Conservation (phyloP, 169 alveolate species). For the Plasmodium sp. region DNA sequence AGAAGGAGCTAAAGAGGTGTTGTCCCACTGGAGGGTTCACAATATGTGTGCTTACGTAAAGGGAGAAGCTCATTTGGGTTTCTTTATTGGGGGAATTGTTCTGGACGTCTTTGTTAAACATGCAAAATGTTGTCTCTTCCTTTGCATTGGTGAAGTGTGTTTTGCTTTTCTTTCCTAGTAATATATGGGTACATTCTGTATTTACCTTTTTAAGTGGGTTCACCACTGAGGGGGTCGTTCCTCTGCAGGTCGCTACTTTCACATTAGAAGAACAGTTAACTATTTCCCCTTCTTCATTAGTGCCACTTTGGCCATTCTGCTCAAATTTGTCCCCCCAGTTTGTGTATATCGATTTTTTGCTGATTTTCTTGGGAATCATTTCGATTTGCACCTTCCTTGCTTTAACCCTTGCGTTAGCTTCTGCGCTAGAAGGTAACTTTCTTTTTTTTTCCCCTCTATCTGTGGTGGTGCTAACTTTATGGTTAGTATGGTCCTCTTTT, state of each 20-base stretch:
- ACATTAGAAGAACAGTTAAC: not conserved
- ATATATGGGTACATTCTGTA: not conserved
- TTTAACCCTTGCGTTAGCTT: not conserved
- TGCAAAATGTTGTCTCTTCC: not conserved
- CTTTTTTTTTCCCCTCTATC: not conserved
- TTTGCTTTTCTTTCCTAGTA: not conserved
- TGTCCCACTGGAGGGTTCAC: not conserved
- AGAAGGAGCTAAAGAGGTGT: not conserved
- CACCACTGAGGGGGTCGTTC: not conserved
- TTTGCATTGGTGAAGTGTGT: not conserved
- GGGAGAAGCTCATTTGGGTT: not conserved
- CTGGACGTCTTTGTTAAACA: not conserved
- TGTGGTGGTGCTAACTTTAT: not conserved
- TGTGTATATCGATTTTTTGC: not conserved
- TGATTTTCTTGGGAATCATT: not conserved
- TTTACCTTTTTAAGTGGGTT: not conserved
- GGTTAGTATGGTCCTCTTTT: not conserved
- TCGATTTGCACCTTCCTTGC: not conserved
- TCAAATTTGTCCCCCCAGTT: not conserved
- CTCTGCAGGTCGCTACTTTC: not conserved
- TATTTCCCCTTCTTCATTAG: not conserved
- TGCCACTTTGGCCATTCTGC: not conserved
- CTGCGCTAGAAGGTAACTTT: not conserved
- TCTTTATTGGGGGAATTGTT: not conserved
- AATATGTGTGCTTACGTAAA: not conserved